phyloP scores from a whole-genome alignment of 495 filamentous ascomycete species.

The Aspergillus indologenus region DNA sequence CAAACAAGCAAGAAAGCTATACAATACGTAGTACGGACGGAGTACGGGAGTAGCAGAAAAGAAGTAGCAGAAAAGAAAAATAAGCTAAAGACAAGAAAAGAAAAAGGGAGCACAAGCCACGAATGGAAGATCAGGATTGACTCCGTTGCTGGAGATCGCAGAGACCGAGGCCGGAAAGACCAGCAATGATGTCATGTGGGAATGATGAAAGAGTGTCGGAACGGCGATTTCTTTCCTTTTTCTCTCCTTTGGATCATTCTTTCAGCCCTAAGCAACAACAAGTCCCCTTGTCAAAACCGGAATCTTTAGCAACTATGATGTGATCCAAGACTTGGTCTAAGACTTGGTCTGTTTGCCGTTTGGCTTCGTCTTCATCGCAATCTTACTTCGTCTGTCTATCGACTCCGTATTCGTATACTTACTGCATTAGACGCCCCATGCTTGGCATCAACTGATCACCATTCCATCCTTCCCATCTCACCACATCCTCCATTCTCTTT shows the following conservation, averaged over 20 bases:
- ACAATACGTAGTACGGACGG: too few species aligned
- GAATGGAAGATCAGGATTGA: not conserved
- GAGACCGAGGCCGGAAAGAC: not conserved
- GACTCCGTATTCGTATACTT: not conserved
- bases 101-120: not conserved
- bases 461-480: not conserved
- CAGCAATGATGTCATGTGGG: conserved; percentile 8
- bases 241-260: not conserved
- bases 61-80: not conserved
- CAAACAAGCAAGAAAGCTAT: not conserved
- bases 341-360: too few species aligned
- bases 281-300: not conserved
- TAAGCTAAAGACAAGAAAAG: not conserved
- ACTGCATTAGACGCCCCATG: not conserved
- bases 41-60: too few species aligned
- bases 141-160: too few species aligned
- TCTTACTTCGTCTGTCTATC: not conserved
- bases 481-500: not conserved
- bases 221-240: not conserved
- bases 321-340: conserved; percentile 3
- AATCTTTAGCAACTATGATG: not conserved
- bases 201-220: not conserved
- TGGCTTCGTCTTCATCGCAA: too few species aligned
- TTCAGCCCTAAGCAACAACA: not conserved
- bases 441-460: not conserved